Percentiles rank a stretch among this genome's conserved stretches.
These are phyloP conservation scores for Phialophora verrucosa DNA, from an alignment of 2,329 filamentous ascomycete species.

Conservation along the genomic window DNA sequence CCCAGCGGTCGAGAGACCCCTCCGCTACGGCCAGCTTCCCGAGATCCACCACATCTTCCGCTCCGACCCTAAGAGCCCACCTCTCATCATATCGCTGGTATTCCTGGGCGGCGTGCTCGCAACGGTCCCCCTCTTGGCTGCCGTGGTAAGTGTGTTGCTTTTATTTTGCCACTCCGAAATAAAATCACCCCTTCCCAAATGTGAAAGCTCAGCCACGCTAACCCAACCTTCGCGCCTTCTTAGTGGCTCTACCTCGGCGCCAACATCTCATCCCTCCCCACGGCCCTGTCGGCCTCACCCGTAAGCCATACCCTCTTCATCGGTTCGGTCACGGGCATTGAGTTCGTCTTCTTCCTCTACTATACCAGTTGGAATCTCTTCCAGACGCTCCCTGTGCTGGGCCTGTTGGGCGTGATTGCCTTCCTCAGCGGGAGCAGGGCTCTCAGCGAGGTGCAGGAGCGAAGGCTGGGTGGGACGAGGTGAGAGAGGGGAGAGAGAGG, in stretches of 20 bases:
- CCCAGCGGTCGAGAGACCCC: conserved; percentile 67
- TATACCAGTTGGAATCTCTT: conserved; percentile 92
- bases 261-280: conserved; percentile 77
- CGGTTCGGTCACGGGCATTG: conserved; percentile 83
- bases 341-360: conserved; percentile 92
- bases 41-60: conserved; percentile 94
- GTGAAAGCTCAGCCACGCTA: neutral
- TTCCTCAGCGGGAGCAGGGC: conserved; percentile 90
- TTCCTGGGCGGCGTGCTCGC: conserved; percentile 76
- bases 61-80: conserved; percentile 77
- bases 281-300: conserved; percentile 76
- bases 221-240: conserved; percentile 19
- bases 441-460: conserved; percentile 87
- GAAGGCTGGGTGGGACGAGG: conserved; percentile 75
- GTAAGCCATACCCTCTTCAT: conserved; percentile 84
- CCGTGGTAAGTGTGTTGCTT: conserved; percentile 63
- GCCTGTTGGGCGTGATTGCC: conserved; percentile 70
- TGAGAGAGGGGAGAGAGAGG: conserved; percentile 41
- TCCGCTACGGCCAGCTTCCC: conserved; percentile 81
- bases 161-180: neutral
- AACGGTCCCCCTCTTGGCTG: conserved; percentile 74
- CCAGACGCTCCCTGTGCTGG: conserved; percentile 77
- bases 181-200: neutral
- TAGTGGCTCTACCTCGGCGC: conserved; percentile 83
- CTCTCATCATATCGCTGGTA: conserved; percentile 75